Percentiles rank a stretch among this genome's conserved stretches.
These are phyloP conservation scores for Retiboletus fuscus DNA, from an alignment of 1,284 basidiomycete genomes.

Conservation along the genomic window DNA sequence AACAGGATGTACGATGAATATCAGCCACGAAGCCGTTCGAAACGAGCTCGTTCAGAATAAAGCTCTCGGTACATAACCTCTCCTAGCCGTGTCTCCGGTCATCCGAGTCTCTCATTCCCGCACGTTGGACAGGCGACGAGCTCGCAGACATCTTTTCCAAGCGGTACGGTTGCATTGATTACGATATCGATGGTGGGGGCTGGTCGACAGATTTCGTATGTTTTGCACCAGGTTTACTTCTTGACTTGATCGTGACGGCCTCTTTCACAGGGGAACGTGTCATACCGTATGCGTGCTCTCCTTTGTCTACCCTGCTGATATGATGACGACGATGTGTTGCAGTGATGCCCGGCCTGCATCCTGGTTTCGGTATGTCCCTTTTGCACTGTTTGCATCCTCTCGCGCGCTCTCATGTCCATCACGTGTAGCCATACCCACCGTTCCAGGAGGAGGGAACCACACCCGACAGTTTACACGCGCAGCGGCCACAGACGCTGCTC, in stretches of 20 bases:
- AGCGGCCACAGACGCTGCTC: slow-evolving; percentile 66
- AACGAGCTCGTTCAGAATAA: slow-evolving; percentile 76
- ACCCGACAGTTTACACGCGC: slow-evolving; percentile 68
- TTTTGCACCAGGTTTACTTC: too few relatives aligned
- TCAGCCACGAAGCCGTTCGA: slow-evolving; percentile 50
- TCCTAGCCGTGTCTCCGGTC: too few relatives aligned
- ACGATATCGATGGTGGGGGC: slow-evolving; percentile 62
- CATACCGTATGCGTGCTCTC: slow-evolving; percentile 57
- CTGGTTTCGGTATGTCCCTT: slow-evolving; percentile 56
- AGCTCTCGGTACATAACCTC: slow-evolving; percentile 58
- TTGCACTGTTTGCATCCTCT: neutral
- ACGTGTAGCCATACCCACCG: slow-evolving; percentile 63
- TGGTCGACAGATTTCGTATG: slow-evolving; percentile 71
- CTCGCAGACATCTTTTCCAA: slow-evolving; percentile 65
- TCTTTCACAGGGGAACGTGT: slow-evolving; percentile 68
- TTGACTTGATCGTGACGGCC: neutral
- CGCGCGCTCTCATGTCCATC: too few relatives aligned
- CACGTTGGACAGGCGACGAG: slow-evolving; percentile 58
- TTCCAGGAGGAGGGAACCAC: slow-evolving; percentile 71
- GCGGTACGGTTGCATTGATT: slow-evolving; percentile 65
- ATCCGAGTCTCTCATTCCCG: neutral
- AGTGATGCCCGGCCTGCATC: slow-evolving; percentile 63
- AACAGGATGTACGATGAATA: slow-evolving; percentile 52
- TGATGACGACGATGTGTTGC: slow-evolving; percentile 4
- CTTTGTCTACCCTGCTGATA: neutral